A percentile compares a stretch with the other conserved stretches of the same genome.
Evolutionary conservation across 345 rosid genomes (phyloP).

Genomic region (Eucalyptus cladocalyx): DNA sequence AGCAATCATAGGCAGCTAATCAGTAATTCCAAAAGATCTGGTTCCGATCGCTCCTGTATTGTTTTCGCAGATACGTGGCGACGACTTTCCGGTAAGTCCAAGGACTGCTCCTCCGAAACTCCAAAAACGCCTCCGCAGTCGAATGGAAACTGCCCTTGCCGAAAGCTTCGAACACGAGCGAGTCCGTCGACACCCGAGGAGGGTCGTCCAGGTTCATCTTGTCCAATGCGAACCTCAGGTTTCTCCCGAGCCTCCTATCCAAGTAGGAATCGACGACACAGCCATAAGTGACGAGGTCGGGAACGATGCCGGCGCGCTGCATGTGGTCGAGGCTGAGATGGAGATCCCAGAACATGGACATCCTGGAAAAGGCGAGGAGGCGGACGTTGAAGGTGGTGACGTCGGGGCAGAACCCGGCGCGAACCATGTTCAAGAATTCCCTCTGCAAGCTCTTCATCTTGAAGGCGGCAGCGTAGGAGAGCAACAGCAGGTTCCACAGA

Average conservation of each 20-base stretch:
- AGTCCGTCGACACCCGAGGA: slow-evolving; percentile 45
- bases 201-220: slow-evolving; percentile 41
- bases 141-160: slow-evolving; percentile 84
- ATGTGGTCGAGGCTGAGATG: slow-evolving; percentile 84
- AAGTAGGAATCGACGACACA: slow-evolving; percentile 81
- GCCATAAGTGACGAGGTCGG: slow-evolving; percentile 76
- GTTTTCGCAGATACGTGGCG: slow-evolving; percentile 49
- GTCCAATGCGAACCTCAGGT: slow-evolving; percentile 46
- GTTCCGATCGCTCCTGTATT: slow-evolving; percentile 24
- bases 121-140: slow-evolving; percentile 69
- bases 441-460: slow-evolving; percentile 91
- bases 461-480: slow-evolving; percentile 71
- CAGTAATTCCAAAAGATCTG: slow-evolving; percentile 88
- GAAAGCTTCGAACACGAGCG: slow-evolving; percentile 42
- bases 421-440: slow-evolving; percentile 51
- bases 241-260: slow-evolving; percentile 56
- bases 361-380: slow-evolving; percentile 62
- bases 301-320: slow-evolving; percentile 41
- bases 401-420: slow-evolving; percentile 60
- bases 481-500: slow-evolving; percentile 64
- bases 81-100: slow-evolving; percentile 65
- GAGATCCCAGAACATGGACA: slow-evolving; percentile 83
- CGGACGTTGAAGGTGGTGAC: slow-evolving; percentile 70
- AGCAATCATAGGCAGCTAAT: not conserved
- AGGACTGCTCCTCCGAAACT: slow-evolving; percentile 18